A percentile compares a stretch with the other conserved stretches of the same genome.
These are phyloP conservation scores for Oropetium thomaeum DNA, from an alignment of 176 grass and related monocot genomes.

Conservation along the genomic window DNA sequence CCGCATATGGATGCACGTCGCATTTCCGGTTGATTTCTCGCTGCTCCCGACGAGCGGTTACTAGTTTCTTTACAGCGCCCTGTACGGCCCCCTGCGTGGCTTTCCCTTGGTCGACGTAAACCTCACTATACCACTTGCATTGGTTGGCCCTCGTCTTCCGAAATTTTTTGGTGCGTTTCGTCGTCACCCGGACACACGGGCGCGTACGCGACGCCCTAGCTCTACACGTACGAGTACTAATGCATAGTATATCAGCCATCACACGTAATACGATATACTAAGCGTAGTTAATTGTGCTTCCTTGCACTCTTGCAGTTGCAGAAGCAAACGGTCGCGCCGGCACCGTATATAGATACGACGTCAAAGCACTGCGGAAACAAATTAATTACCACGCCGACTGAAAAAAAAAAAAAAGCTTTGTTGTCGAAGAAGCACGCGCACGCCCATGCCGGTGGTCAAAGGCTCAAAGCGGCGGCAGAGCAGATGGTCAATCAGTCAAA, in stretches of 20 bases:
- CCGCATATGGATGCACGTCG: background rate
- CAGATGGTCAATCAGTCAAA: too few species aligned
- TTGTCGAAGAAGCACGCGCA: too few species aligned
- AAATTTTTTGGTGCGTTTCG: background rate
- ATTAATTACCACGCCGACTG: too few species aligned
- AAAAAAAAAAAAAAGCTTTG: too few species aligned
- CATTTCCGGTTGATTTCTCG: background rate
- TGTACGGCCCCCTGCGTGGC: background rate
- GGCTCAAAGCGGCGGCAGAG: too few species aligned
- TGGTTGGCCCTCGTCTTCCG: background rate
- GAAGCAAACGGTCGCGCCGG: background rate
- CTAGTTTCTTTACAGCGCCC: background rate
- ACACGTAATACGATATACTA: too few species aligned
- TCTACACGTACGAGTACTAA: too few species aligned
- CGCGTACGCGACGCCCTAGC: too few species aligned
- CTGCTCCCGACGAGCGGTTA: background rate
- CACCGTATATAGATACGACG: constrained; percentile 2
- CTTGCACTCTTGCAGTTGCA: background rate
- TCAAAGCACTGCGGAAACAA: constrained; percentile 17
- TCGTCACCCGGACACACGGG: too few species aligned
- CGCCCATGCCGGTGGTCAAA: too few species aligned
- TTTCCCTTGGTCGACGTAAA: background rate
- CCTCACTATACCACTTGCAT: background rate
- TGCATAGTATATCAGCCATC: too few species aligned
- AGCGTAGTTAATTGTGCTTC: background rate